Evolutionary conservation across 495 filamentous ascomycete species (phyloP), one percentile per base, ranked within the genome.

Genomic region (Penicillium chermesinum): DNA sequence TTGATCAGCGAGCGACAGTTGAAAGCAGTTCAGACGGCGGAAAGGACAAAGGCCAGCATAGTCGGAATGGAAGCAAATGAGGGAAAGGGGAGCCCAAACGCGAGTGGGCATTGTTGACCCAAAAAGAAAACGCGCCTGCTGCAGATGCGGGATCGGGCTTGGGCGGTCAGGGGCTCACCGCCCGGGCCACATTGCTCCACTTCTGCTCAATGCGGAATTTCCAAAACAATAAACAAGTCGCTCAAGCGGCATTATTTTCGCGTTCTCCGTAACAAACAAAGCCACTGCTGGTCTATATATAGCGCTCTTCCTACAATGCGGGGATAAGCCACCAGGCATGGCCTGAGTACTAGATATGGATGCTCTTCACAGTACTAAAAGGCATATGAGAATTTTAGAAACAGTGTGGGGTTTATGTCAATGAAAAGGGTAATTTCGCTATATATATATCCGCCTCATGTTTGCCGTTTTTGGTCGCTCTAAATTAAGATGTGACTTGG

Each of bases 1-100:
- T 53, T 25, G 33, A 18, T 21, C 43, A 35, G 20, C 13, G 21
- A 44, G 25, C 13, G 8, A 32, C 30, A 17, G 20, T 33, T 15
- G 16, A n/a, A 50, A 59, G 53, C 38, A 48, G 54, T 34, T 33
- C 43, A 32, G 25, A 15, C 14, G 17, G 14, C 41, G 30, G 10
- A 30, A 30, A 10, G 10, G 10, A 30, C 25, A 30, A 30, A 30
- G 10, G 25, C 5, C 25, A 30, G 25, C 25, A 30, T 30, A 30
- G 25, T 30, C 25, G 25, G 10, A 4, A 10, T 4, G 10, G 5
- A 51, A 37, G 25, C 25, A 30, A 40, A 18, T 19, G 38, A 20
- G 14, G 18, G 35, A 38, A 17, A 14, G 7, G 35, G 32, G 32
- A 38, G 14, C 36, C 14, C 17, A 14, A 18, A 7, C 10, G 25